A percentile compares a stretch with the other conserved stretches of the same genome.
These are phyloP conservation scores for Vachellia collinsii DNA, from an alignment of 306 rosid species.

Conservation along the genomic window DNA sequence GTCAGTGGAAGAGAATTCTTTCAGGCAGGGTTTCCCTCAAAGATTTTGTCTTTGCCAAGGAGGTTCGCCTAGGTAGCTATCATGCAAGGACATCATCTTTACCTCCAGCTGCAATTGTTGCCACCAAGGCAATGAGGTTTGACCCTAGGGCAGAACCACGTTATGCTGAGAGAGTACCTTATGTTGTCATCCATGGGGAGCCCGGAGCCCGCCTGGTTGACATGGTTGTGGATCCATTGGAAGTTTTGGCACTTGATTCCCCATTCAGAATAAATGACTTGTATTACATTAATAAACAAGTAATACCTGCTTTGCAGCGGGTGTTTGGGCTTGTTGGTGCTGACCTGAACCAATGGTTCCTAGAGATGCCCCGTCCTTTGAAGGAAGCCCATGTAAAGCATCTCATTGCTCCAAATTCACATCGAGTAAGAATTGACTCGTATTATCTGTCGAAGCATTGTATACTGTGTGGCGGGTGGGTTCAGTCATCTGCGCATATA, in stretches of 20 bases:
- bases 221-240: slow-evolving; percentile 93
- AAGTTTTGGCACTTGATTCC: slow-evolving; percentile 74
- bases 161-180: slow-evolving; percentile 85
- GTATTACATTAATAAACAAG: slow-evolving; percentile 89
- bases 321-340: slow-evolving; percentile 87
- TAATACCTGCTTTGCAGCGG: slow-evolving; percentile 91
- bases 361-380: slow-evolving; percentile 83
- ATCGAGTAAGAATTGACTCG: slow-evolving; percentile 81
- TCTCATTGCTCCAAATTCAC: slow-evolving; percentile 53
- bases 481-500: slow-evolving; percentile 69
- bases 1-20: slow-evolving; percentile 89
- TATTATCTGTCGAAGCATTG: slow-evolving; percentile 94
- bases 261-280: slow-evolving; percentile 79
- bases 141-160: slow-evolving; percentile 97
- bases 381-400: slow-evolving; percentile 68
- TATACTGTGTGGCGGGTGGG: slow-evolving; percentile 80
- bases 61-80: slow-evolving; percentile 90
- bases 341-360: slow-evolving; percentile 80
- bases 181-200: slow-evolving; percentile 87
- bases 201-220: slow-evolving; percentile 92
- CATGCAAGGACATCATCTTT: slow-evolving; percentile 74
- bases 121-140: slow-evolving; percentile 81
- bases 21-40: slow-evolving; percentile 75
- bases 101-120: slow-evolving; percentile 98
- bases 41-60: slow-evolving; percentile 96